Percentiles rank a stretch among this genome's conserved stretches.
Evolutionary conservation across 495 filamentous ascomycete species (phyloP).

Genomic region (Daldinia decipiens): DNA sequence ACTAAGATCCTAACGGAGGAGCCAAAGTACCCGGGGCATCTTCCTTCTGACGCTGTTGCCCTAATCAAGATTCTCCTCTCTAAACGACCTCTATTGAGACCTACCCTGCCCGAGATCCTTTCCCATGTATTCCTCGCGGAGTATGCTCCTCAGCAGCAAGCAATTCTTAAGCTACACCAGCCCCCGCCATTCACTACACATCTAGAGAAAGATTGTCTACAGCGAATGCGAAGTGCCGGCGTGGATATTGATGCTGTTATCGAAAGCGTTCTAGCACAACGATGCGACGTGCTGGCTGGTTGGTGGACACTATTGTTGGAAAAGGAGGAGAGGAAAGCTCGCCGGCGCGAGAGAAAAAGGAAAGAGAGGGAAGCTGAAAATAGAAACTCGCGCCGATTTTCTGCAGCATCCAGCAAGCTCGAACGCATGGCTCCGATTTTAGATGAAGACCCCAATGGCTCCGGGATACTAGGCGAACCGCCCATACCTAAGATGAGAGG

Average conservation of each 20-base stretch:
- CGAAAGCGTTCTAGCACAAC: constrained; percentile 88
- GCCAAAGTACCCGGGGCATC: constrained; percentile 81
- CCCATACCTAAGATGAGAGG: constrained; percentile 69
- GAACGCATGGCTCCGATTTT: constrained; percentile 79
- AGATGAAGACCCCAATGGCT: constrained; percentile 62
- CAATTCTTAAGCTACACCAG: constrained; percentile 85
- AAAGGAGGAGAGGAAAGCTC: constrained; percentile 92
- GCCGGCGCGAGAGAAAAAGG: constrained; percentile 82
- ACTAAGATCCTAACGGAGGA: constrained; percentile 84
- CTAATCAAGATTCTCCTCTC: constrained; percentile 82
- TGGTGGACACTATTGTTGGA: constrained; percentile 98
- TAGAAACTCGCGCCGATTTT: constrained; percentile 81
- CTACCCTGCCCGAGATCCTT: constrained; percentile 86
- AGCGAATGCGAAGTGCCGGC: constrained; percentile 94
- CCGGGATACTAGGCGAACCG: constrained; percentile 52
- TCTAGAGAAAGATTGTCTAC: constrained; percentile 88
- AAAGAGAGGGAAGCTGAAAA: constrained; percentile 85
- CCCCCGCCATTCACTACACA: constrained; percentile 87
- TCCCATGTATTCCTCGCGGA: constrained; percentile 90
- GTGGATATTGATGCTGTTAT: constrained; percentile 95
- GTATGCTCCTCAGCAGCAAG: constrained; percentile 87
- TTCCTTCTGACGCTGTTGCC: constrained; percentile 78
- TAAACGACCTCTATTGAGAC: constrained; percentile 86
- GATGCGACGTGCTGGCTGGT: constrained; percentile 88
- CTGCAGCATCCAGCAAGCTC: constrained; percentile 84